Base-by-base conservation (phyloP, 1,284 basidiomycete genomes). In the Tylopilus sp. region DNA sequence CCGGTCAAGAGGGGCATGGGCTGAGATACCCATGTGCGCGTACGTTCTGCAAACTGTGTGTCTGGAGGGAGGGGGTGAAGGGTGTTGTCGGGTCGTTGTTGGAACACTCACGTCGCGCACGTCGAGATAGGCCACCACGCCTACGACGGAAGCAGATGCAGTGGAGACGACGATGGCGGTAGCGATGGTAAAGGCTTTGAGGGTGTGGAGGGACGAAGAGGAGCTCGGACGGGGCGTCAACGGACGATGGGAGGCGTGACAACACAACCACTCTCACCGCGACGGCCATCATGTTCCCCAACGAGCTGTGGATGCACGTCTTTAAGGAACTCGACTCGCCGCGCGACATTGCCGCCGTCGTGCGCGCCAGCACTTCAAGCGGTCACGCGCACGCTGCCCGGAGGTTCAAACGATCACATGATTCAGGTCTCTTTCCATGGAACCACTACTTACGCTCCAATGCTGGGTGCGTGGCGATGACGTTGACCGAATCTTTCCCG, bases 41-140 rank as follows among this genome's bases (percentile, higher is more conserved):
- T 80, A 43, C 67, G 66, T 15, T 71, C 64, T 3, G 75, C 77
- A 57, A 85, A 85, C 57, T 83, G 77, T 47, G 73, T 61, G 76
- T 77, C 82, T 85, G 50, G 20, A 31, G 9, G 0, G 18, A 9
- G 15, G 6, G 3, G 21, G 6, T 40, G 7, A 43, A 15, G 7
- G 10, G 11, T 7, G 15, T 24, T 12, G 17, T n/a, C 11, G 2
- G 15, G 10, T 21, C 3, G 4, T 9, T 11, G 31, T 6, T 21
- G 9, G 15, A 5, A 21, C 7, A 69, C 73, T 36, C 45, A 77
- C 76, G 47, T 71, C 61, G 51, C 62, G 59, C 2, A 75, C 72
- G 24, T 71, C 72, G 30, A 77, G 54, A 41, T 66, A 69, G 21
- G 61, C 55, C 64, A 71, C 71, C 30, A 77, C 63, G 5, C 70